phyloP scores from a whole-genome alignment of 495 filamentous ascomycete genomes.

The Elasticomyces elasticus region DNA sequence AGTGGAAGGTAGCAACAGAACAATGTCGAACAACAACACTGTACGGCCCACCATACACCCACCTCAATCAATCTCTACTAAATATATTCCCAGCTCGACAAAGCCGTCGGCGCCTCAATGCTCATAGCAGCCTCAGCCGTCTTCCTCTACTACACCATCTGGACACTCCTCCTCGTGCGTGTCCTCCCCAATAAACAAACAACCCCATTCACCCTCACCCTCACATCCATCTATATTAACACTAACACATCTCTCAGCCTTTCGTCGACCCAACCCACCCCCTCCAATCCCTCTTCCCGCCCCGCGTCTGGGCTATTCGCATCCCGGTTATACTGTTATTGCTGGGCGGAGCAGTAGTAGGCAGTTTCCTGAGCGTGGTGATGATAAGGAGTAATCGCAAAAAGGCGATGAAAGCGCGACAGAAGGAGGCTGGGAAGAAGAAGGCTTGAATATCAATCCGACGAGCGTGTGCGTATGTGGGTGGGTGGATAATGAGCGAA shows the following conservation, averaged over 20 bases:
- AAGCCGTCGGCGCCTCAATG: constrained; percentile 93
- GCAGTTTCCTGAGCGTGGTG: constrained; percentile 88
- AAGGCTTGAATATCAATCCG: too few relatives aligned
- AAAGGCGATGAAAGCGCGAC: constrained; percentile 87
- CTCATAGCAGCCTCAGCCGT: constrained; percentile 88
- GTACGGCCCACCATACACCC: not conserved
- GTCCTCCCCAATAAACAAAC: too few relatives aligned
- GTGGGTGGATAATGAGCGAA: constrained; percentile 2
- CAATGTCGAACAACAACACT: constrained; percentile 2
- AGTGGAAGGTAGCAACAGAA: not conserved
- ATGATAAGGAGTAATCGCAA: constrained; percentile 99
- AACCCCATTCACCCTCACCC: not conserved
- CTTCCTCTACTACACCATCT: constrained; percentile 97
- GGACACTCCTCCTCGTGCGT: constrained; percentile 90
- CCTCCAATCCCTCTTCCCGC: constrained; percentile 89
- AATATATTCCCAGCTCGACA: constrained; percentile 62
- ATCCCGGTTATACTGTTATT: constrained; percentile 95
- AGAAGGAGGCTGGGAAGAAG: constrained; percentile 56
- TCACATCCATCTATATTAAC: constrained; percentile 5
- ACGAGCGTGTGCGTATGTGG: not conserved
- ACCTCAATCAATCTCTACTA: constrained; percentile 3
- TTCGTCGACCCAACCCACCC: constrained; percentile 92
- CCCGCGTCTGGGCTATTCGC: constrained; percentile 96
- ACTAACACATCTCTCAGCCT: constrained; percentile 48
- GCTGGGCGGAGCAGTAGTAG: constrained; percentile 84